Conservation (phyloP, 306 rosid species). For the Oxytropis ochrocephala region DNA sequence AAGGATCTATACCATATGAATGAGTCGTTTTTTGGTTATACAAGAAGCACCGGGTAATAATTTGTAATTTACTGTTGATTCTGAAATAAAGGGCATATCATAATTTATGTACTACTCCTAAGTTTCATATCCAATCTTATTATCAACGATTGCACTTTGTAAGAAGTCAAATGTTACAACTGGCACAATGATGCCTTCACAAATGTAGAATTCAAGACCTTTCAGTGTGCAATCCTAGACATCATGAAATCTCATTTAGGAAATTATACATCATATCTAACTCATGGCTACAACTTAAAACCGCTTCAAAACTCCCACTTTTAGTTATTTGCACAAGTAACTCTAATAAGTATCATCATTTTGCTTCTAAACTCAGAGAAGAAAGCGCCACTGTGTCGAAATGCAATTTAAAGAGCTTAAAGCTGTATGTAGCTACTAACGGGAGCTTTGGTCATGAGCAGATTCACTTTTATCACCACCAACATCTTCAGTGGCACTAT, state of each 20-base stretch:
- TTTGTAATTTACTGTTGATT: not conserved
- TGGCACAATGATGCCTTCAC: constrained; percentile 16
- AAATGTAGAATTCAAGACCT: constrained; percentile 15
- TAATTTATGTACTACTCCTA: not conserved
- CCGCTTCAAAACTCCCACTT: constrained; percentile 25
- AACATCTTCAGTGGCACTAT: constrained; percentile 25
- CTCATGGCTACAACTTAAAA: constrained; percentile 34
- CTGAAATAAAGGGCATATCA: not conserved
- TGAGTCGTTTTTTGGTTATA: not conserved
- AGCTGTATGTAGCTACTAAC: constrained; percentile 5
- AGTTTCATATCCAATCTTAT: constrained; percentile 20
- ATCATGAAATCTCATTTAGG: constrained; percentile 17
- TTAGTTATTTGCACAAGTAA: constrained; percentile 33
- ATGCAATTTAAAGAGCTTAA: not conserved
- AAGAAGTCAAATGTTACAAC: constrained; percentile 30
- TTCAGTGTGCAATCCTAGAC: constrained; percentile 21
- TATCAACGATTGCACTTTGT: constrained; percentile 20
- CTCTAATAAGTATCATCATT: not conserved
- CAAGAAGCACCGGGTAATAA: not conserved
- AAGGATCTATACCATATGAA: not conserved
- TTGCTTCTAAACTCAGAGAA: constrained; percentile 19
- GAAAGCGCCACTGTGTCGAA: constrained; percentile 13
- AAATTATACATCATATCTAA: constrained; percentile 4
- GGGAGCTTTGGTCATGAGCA: constrained; percentile 36
- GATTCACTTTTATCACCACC: constrained; percentile 16